Percentiles rank a stretch among this genome's conserved stretches.
Evolutionary conservation across 2,329 filamentous ascomycete genomes (phyloP).

Genomic region (Botrytis byssoidea): DNA sequence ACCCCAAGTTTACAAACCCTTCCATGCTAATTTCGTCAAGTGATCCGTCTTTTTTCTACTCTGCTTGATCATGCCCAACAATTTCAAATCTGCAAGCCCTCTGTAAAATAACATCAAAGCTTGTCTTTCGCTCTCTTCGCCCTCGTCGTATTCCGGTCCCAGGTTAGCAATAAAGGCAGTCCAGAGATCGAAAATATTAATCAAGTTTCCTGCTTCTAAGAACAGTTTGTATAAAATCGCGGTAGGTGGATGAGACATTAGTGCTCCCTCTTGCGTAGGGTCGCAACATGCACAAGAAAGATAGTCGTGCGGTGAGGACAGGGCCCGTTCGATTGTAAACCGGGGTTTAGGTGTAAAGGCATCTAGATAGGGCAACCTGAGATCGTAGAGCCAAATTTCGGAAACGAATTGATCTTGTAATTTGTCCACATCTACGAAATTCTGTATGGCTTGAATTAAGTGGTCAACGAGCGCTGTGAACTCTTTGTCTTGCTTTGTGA

Average conservation of each 20-base stretch:
- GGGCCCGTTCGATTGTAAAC: constrained; percentile 66
- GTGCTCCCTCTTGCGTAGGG: constrained; percentile 48
- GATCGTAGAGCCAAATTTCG: constrained; percentile 75
- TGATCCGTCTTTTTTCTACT: constrained; percentile 93
- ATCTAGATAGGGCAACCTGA: constrained; percentile 65
- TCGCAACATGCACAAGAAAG: constrained; percentile 70
- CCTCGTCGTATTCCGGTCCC: constrained; percentile 29
- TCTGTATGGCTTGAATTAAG: constrained; percentile 51
- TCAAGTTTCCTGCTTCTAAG: constrained; percentile 70
- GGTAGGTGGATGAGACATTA: constrained; percentile 64
- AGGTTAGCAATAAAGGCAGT: constrained; percentile 69
- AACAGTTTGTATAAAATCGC: constrained; percentile 78
- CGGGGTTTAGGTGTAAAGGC: constrained; percentile 75
- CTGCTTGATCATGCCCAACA: constrained; percentile 82
- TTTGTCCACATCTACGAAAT: constrained; percentile 44
- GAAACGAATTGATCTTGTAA: constrained; percentile 55
- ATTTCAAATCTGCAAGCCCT: constrained; percentile 78
- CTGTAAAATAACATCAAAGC: constrained; percentile 79
- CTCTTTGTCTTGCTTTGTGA: constrained; percentile 68
- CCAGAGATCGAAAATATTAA: constrained; percentile 81
- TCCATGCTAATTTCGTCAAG: constrained; percentile 78
- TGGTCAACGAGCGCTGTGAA: constrained; percentile 66
- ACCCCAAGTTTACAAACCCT: constrained; percentile 57
- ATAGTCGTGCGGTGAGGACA: constrained; percentile 74
- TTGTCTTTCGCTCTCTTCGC: constrained; percentile 51